These are phyloP conservation scores for Saccharomyces hybrid DNA, from an alignment of 1,139 yeast genomes.

Conservation along the genomic window DNA sequence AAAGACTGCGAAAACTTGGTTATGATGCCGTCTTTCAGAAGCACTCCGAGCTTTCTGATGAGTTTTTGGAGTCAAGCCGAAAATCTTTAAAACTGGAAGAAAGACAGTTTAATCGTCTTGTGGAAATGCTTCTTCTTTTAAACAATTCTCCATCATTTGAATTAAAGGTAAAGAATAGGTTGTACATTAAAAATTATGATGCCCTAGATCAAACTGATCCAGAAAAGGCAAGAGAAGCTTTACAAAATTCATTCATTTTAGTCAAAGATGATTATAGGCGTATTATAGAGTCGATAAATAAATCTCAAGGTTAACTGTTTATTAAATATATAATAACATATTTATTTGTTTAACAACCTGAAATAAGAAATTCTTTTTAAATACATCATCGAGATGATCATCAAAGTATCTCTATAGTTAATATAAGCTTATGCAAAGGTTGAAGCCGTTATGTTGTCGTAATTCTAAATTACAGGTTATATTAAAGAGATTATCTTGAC, in stretches of 20 bases:
- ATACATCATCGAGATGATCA: no score
- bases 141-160: slow-evolving; percentile 34
- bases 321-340: neutral
- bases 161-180: slow-evolving; percentile 58
- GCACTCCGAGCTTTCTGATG: slow-evolving; percentile 15
- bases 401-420: no score
- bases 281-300: slow-evolving; percentile 4
- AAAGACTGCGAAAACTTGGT: slow-evolving; percentile 37
- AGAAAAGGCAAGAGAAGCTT: slow-evolving; percentile 53
- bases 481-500: no score
- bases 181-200: slow-evolving; percentile 72
- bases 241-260: slow-evolving; percentile 66
- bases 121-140: slow-evolving; percentile 66
- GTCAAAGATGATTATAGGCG: slow-evolving; percentile 64
- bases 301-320: neutral
- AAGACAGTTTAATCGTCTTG: slow-evolving; percentile 67
- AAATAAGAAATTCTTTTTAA: no score
- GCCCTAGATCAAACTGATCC: slow-evolving; percentile 58
- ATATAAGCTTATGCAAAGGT: no score
- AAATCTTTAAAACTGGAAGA: slow-evolving; percentile 53
- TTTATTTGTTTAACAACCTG: no score
- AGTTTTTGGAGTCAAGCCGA: slow-evolving; percentile 39
- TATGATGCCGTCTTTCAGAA: slow-evolving; percentile 23
- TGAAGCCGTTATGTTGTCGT: no score
- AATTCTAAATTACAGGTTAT: no score